These are phyloP conservation scores for Mycena galopus DNA, from an alignment of 768 basidiomycete species.

Conservation along the genomic window DNA sequence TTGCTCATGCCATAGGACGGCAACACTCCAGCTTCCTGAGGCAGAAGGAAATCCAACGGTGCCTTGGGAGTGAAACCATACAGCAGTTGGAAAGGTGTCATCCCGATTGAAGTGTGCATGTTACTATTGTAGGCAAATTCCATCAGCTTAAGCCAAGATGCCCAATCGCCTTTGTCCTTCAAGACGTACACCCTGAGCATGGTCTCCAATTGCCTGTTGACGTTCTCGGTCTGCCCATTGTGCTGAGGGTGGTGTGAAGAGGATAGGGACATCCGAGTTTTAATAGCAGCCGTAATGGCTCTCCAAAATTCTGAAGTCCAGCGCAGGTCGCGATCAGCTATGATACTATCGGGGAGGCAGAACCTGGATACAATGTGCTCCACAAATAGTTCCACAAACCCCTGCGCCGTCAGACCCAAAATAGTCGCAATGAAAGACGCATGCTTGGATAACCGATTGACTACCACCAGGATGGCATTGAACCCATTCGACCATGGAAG, in stretches of 20 bases:
- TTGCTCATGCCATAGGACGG: not conserved
- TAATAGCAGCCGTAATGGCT: not conserved
- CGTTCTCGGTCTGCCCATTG: too few species aligned
- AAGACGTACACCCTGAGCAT: not conserved
- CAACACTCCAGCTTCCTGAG: not conserved
- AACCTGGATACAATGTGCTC: too few species aligned
- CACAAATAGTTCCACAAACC: not conserved
- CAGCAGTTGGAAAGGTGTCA: constrained; percentile 34
- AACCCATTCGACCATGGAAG: not conserved
- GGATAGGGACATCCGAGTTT: not conserved
- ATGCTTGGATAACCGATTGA: not conserved
- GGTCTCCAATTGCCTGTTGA: too few species aligned
- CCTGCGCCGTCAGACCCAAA: not conserved
- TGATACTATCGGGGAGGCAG: not conserved
- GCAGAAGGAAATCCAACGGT: not conserved
- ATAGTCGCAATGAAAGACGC: not conserved
- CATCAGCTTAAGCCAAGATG: not conserved
- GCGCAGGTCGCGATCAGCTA: not conserved
- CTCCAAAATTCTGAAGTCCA: constrained; percentile 6
- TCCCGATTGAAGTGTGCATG: constrained; percentile 29
- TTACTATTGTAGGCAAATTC: not conserved
- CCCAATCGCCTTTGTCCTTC: not conserved
- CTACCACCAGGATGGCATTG: not conserved
- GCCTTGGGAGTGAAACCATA: constrained; percentile 34
- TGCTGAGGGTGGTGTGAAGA: too few species aligned